Evolutionary conservation across 2,329 filamentous ascomycete genomes (phyloP).

Genomic region (Nemania bipapillata): DNA sequence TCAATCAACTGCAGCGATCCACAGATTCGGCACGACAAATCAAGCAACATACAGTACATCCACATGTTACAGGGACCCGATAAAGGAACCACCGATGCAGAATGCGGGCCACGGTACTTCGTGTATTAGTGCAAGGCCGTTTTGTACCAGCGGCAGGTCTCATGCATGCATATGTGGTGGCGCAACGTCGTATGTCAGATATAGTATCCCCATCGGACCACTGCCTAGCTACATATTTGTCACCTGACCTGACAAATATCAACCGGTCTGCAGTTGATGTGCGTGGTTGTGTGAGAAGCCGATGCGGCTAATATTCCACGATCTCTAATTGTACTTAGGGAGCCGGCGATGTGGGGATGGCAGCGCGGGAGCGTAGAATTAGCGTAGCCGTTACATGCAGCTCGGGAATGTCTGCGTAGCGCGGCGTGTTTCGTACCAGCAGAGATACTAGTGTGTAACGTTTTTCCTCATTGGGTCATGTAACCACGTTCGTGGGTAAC

Average conservation of each 20-base stretch:
- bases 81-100: not conserved
- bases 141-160: not conserved
- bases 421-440: not conserved
- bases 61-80: not conserved
- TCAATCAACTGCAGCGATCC: not conserved
- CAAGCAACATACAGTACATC: not conserved
- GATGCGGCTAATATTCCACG: not conserved
- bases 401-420: too few relatives aligned
- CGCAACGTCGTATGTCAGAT: not conserved
- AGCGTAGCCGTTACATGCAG: not conserved
- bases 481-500: not conserved
- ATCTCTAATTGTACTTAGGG: not conserved
- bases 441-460: not conserved
- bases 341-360: not conserved
- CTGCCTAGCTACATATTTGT: not conserved
- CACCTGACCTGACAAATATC: not conserved
- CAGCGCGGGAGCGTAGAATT: not conserved
- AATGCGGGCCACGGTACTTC: not conserved
- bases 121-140: not conserved
- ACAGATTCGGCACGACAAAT: not conserved
- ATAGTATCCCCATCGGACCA: not conserved
- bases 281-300: not conserved
- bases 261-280: not conserved
- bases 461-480: not conserved
- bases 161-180: not conserved